Conservation (phyloP, 129 eudicot species). For the Silybum marianum region DNA sequence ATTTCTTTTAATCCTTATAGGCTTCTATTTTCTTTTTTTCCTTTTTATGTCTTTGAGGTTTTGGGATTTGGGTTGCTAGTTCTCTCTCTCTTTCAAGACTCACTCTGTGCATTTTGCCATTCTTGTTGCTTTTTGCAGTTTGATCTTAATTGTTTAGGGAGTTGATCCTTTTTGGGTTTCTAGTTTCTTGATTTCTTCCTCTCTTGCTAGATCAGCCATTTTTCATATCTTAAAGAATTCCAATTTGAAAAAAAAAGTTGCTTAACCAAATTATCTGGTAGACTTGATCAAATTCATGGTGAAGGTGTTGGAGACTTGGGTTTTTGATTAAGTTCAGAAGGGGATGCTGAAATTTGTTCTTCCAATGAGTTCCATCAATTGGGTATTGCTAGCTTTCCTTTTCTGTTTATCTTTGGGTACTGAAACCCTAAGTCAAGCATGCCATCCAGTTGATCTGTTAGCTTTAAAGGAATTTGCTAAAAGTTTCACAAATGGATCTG, state of each 20-base stretch:
- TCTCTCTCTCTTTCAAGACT: constrained; percentile 18
- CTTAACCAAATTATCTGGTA: not conserved
- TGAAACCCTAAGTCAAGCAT: constrained; percentile 46
- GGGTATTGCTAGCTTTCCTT: constrained; percentile 45
- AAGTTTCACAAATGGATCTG: constrained; percentile 54
- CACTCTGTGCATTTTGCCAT: not conserved
- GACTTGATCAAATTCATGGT: constrained; percentile 25
- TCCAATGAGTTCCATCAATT: constrained; percentile 34
- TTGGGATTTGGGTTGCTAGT: constrained; percentile 57
- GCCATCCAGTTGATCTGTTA: constrained; percentile 66
- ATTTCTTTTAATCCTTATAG: constrained; percentile 30
- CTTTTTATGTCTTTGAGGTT: constrained; percentile 50
- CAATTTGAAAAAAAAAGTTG: not conserved
- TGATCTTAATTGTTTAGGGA: not conserved
- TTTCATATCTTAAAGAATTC: constrained; percentile 10
- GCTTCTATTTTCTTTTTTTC: constrained; percentile 8
- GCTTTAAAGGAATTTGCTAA: constrained; percentile 69
- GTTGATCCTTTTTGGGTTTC: not conserved
- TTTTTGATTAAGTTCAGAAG: constrained; percentile 19
- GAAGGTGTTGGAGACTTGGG: constrained; percentile 16
- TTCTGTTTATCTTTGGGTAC: constrained; percentile 46
- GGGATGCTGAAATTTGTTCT: constrained; percentile 23
- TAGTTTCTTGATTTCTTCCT: not conserved
- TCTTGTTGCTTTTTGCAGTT: not conserved
- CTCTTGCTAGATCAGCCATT: not conserved